phyloP scores from a whole-genome alignment of 2,329 filamentous ascomycete genomes.

The Claviceps fusiformis region DNA sequence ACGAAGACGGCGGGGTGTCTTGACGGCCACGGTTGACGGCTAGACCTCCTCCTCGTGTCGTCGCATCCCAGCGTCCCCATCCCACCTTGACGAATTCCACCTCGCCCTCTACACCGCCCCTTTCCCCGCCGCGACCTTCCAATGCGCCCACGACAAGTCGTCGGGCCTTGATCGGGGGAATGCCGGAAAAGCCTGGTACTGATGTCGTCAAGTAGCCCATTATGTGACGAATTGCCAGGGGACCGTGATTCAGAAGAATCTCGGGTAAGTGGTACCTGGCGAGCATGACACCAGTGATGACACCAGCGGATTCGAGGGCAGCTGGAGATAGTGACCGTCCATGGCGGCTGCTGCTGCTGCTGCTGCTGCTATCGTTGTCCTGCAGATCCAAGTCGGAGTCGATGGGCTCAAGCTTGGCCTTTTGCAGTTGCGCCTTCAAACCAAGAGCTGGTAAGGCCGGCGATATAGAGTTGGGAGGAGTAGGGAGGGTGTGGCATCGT shows the following conservation, averaged over 20 bases:
- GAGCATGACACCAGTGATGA: slow-evolving; percentile 74
- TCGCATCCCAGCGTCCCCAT: slow-evolving; percentile 92
- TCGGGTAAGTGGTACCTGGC: slow-evolving; percentile 83
- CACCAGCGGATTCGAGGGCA: slow-evolving; percentile 56
- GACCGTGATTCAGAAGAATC: slow-evolving; percentile 79
- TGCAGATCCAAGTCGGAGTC: slow-evolving; percentile 83
- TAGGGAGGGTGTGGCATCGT: slow-evolving; percentile 57
- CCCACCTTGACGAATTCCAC: slow-evolving; percentile 90
- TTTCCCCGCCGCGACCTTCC: slow-evolving; percentile 59
- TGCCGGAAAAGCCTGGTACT: slow-evolving; percentile 81
- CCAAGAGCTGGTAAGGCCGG: slow-evolving; percentile 73
- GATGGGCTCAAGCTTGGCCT: slow-evolving; percentile 47
- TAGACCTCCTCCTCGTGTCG: slow-evolving; percentile 57
- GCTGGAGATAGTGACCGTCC: slow-evolving; percentile 30
- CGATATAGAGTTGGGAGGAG: slow-evolving; percentile 91
- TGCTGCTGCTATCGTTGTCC: slow-evolving; percentile 29
- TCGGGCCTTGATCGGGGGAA: slow-evolving; percentile 79
- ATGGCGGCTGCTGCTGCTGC: slow-evolving; percentile 4
- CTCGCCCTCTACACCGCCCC: slow-evolving; percentile 51
- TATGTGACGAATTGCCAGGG: slow-evolving; percentile 85
- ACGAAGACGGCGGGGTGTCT: slow-evolving; percentile 27
- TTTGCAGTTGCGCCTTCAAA: slow-evolving; percentile 53
- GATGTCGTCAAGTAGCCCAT: slow-evolving; percentile 89
- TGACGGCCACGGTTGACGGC: slow-evolving; percentile 34
- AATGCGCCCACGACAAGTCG: slow-evolving; percentile 84